Evolutionary conservation across 1,284 basidiomycete species (phyloP), one percentile per base, ranked within the genome.

Genomic region (Microbotryomycetes sp.): DNA sequence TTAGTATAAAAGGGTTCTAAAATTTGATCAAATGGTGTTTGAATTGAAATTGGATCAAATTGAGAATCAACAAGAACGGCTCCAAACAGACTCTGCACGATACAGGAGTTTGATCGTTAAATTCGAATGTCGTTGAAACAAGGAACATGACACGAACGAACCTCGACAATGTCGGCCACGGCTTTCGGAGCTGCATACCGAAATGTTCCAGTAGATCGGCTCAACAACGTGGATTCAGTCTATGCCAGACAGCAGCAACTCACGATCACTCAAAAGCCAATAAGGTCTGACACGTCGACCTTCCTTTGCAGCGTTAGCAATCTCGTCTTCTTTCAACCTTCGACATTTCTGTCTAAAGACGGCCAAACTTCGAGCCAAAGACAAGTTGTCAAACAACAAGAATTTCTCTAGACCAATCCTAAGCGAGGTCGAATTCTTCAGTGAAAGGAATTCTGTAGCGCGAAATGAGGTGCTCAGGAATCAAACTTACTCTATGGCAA

Each of bases 181-280:
- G 75, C 76, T 67, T 86, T 81, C 42, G 79, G 80, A 4, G 84
- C 84, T 54, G 78, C 74, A 31, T 80, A 80, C 14, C 81, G 80
- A 74, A 85, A 87, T 59, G 81, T 12, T n/a, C 12, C 30, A 22
- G 22, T 28, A n/a, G n/a, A 6, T 19, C 5, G 16, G 6, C 22
- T 6, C 19, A 16, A 79, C n/a, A n/a, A n/a, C n/a, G 70, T 88
- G 86, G n/a, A 84, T 85, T 62, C 88, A 80, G 73, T n/a, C n/a
- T n/a, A n/a, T n/a, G n/a, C n/a, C 85, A 86, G 49, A 88, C 77
- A 15, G 86, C 87, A 4, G 86, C 87, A 26, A 88, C 79, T 90
- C 88, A 46, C 86, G 81, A 52, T 87, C 83, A 31, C 86, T 73
- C 30, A 84, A 84, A 12, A 82, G 76, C 88, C 88, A 91, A 74